These are phyloP conservation scores for Dioscorea zingiberensis DNA, from an alignment of 106 monocot genomes.

Conservation along the genomic window DNA sequence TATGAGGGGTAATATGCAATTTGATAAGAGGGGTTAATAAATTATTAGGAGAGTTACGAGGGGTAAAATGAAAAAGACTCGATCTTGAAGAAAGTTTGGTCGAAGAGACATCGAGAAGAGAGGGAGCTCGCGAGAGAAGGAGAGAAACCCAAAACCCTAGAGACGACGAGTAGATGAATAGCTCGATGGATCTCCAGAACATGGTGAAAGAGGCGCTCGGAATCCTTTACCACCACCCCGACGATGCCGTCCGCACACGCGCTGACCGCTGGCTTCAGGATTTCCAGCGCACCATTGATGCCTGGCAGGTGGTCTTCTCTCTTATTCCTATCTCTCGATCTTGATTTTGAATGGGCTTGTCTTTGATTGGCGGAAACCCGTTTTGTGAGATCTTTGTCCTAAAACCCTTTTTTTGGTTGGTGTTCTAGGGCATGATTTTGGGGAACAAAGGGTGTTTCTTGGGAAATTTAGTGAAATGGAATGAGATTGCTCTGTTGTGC, in stretches of 20 bases:
- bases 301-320: conserved; percentile 72
- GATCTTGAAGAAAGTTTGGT: no score
- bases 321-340: not conserved
- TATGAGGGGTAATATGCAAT: no score
- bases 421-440: not conserved
- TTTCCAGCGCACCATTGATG: conserved; percentile 91
- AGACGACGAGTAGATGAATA: no score
- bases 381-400: not conserved
- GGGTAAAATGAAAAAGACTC: no score
- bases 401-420: not conserved
- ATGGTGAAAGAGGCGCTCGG: conserved; percentile 78
- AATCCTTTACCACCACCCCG: conserved; percentile 87
- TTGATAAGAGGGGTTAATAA: no score
- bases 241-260: conserved; percentile 57
- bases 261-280: conserved; percentile 97
- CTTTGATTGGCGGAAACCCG: not conserved
- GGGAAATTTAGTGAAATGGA: not conserved
- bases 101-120: no score
- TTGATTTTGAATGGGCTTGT: not conserved
- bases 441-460: not conserved
- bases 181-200: conserved; percentile 67
- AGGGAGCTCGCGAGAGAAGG: no score
- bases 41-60: no score
- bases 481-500: not conserved
- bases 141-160: no score